Base-by-base conservation (phyloP, 1,284 basidiomycete species). In the Tylopilus sp. region DNA sequence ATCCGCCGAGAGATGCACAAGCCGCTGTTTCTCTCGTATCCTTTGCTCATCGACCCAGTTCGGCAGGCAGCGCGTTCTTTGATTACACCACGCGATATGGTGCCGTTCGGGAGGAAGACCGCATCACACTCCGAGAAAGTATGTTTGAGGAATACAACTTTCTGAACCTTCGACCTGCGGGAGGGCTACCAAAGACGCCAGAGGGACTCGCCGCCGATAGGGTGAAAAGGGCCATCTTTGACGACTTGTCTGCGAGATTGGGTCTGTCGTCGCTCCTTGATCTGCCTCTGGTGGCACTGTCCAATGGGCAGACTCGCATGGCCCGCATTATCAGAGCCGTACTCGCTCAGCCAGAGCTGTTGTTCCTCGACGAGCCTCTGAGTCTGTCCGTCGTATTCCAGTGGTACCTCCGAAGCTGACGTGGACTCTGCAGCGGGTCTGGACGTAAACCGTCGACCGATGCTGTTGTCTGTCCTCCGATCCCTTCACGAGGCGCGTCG, bases 71-170 rank as follows among this genome's bases (percentile, higher is more conserved):
- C 6, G 89, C 78, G n/a, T 97, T 97, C 67, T 88, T 88, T 53
- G 93, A 97, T 68, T 96, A 88, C 63, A 90, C 91, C 0, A 90
- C 92, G 1, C 82, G 92, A 4, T 97, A 95, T 63, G 92, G 90
- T 19, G 85, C 89, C 0, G 77, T 94, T 33, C 75, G 87, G 16
- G 92, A 95, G 33, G 89, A 87, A 61, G 91, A 95, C 62, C 75
- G 77, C 30, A 64, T 81, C 46, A 93, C 90, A 0, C 72, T 92
- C 4, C 71, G 82, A 8, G 73, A 91, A 55, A 84, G 79, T 44
- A 80, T 89, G 73, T 87, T 78, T 51, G 75, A 77, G 6, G 80
- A 82, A 47, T 61, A 68, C 48, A 61, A 67, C 47, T 61, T 67
- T 23, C 49, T 68, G 7, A 66, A 71, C 44, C 52, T 66, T 28